Base-by-base conservation (phyloP, 73 alveolate species). In the Loxodes magnus region DNA sequence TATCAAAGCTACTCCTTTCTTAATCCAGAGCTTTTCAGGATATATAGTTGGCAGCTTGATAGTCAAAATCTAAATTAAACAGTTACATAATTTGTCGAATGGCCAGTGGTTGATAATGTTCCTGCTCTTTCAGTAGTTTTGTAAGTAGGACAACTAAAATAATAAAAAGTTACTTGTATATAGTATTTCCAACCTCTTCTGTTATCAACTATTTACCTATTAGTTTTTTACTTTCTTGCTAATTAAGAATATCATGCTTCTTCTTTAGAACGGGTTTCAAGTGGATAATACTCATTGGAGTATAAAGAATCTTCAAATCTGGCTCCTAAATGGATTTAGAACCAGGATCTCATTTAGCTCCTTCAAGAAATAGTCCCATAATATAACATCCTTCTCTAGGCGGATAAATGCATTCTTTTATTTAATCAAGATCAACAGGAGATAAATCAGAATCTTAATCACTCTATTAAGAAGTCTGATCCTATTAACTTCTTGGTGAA, bases 1-100 rank as follows among this genome's bases (percentile, higher is more conserved):
- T n/a, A n/a, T n/a, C n/a, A n/a, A n/a, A 10, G 99, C 99, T 29
- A 92, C 99, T 17, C 99, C 99, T 3, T 98, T 98, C 51, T 78
- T 73, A 41, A 95, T 77, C 99, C 99, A 95, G 57, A 75, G 66
- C 30, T 75, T 71, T 75, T 90, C 96, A 36, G 77, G 77, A 26
- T 83, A 95, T 39, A 81, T 74, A 33, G 94, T 71, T 24, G 97
- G 96, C 58, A 92, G 61, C 35, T 92, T 97, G 23, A 92, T 76
- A 84, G 78, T 71, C 56, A 87, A 42, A 14, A 92, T n/a, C n/a
- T n/a, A n/a, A n/a, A n/a, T n/a, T n/a, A n/a, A n/a, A n/a, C n/a
- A n/a, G n/a, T n/a, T n/a, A n/a, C 99, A 64, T 76, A 90, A 63
- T 89, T 89, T 44, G 98, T 93, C 0, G 96, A 81, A 74, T 93